Percentiles rank a stretch among this genome's conserved stretches.
Conservation (phyloP, 441 rosid species). For the Erysimum pusillum region DNA sequence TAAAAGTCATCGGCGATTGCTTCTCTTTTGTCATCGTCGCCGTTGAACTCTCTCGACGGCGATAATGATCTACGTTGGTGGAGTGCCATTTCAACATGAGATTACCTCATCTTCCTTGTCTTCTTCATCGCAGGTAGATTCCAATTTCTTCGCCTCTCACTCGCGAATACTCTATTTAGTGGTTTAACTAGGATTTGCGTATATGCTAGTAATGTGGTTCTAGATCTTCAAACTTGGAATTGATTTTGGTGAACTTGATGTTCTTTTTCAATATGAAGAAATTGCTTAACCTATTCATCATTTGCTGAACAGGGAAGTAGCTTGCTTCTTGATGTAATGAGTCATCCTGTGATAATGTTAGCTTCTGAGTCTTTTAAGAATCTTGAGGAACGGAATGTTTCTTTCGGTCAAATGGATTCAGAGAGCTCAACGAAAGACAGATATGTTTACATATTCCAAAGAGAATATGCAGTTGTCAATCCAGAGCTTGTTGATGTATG, state of each 20-base stretch:
- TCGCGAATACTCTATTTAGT: slow-evolving; percentile 35
- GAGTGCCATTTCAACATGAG: slow-evolving; percentile 42
- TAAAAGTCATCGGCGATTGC: slow-evolving; percentile 38
- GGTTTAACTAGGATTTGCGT: slow-evolving; percentile 13
- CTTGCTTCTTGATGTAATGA: slow-evolving; percentile 59
- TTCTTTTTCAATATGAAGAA: neutral
- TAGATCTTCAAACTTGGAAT: neutral
- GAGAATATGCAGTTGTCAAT: slow-evolving; percentile 78
- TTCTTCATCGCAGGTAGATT: slow-evolving; percentile 54
- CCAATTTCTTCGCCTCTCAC: slow-evolving; percentile 14
- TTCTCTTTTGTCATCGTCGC: slow-evolving; percentile 22
- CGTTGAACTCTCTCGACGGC: slow-evolving; percentile 29
- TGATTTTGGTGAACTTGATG: neutral
- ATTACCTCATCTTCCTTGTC: slow-evolving; percentile 36
- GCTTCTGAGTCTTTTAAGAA: slow-evolving; percentile 61
- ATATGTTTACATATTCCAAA: slow-evolving; percentile 77
- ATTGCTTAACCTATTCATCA: neutral
- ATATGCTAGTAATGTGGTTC: slow-evolving; percentile 6
- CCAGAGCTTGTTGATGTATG: slow-evolving; percentile 75
- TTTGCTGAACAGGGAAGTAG: slow-evolving; percentile 57
- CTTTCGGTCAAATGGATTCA: slow-evolving; percentile 42
- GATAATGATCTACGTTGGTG: slow-evolving; percentile 66
- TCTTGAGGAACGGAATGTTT: slow-evolving; percentile 57
- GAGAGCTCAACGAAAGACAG: slow-evolving; percentile 45
- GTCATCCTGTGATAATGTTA: slow-evolving; percentile 59